Evolutionary conservation across 306 rosid species (phyloP), one percentile per base, ranked within the genome.

Genomic region (Hylodesmum podocarpum): DNA sequence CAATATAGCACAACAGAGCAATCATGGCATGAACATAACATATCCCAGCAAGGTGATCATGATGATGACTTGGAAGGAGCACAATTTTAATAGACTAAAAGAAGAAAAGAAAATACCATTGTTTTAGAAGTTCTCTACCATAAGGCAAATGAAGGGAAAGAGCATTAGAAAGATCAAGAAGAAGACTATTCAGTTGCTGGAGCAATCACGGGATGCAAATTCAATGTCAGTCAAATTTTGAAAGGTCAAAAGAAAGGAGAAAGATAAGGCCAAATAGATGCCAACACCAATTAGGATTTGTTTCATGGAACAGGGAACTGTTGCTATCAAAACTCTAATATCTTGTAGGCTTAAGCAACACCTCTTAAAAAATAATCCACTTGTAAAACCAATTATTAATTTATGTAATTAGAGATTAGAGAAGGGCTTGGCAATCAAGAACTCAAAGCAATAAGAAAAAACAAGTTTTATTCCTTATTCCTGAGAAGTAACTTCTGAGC

Each of bases 381-480:
- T 21, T 19, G n/a, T 15, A 36, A 46, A 28, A 36, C 25, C n/a
- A 11, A 7, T 8, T 8, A 39, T 41, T 24, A 31, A 19, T 14
- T 43, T 37, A 44, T 13, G 25, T 62, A 34, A 78, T 31, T 21
- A 79, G 59, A 49, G 66, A 84, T 40, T 33, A 65, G 54, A 51
- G 55, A 78, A 73, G 47, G 29, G 6, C 11, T 37, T n/a, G 25
- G 25, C 33, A 40, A 29, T 28, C 55, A 21, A 73, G 50, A 58
- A 51, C 24, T 44, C 8, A 62, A 64, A 55, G 41, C 53, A 40
- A 47, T 41, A 13, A 71, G 10, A 21, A 77, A 77, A 76, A 59
- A 4, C 59, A 77, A 73, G 22, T 12, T 51, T 37, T 19, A 80
- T 77, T 80, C 66, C 47, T 81, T 50, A 41, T 73, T 54, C 68